Conservation (phyloP, 1,284 basidiomycete species). For the Heterobasidion annosum region DNA sequence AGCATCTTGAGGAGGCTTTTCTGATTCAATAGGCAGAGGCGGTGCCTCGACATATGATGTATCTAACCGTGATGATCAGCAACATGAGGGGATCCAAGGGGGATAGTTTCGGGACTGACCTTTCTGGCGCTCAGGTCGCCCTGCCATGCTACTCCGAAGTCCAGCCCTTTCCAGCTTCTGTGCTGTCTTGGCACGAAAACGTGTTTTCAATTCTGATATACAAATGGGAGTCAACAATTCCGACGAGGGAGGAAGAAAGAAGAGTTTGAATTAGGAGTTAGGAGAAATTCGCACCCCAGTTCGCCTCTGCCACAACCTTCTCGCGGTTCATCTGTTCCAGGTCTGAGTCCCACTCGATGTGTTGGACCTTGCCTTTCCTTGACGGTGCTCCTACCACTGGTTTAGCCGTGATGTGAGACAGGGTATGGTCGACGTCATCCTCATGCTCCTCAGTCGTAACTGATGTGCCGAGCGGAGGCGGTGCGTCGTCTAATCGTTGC, state of each 20-base stretch:
- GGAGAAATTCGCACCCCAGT: constrained; percentile 39
- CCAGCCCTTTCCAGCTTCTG: constrained; percentile 33
- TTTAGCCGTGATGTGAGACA: constrained; percentile 39
- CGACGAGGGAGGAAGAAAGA: background rate
- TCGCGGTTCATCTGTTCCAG: constrained; percentile 58
- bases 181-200: constrained; percentile 53
- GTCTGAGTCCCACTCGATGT: constrained; percentile 57
- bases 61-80: constrained; percentile 11
- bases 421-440: constrained; percentile 47
- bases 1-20: constrained; percentile 28
- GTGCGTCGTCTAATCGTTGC: constrained; percentile 41
- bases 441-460: constrained; percentile 22
- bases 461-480: constrained; percentile 17
- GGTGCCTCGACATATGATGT: constrained; percentile 41
- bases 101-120: constrained; percentile 10
- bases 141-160: constrained; percentile 1
- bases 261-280: background rate
- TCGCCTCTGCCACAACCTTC: constrained; percentile 64
- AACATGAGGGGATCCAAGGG: background rate
- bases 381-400: constrained; percentile 16
- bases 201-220: constrained; percentile 51
- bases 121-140: constrained; percentile 5
- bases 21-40: constrained; percentile 33
- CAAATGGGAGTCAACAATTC: too few species aligned
- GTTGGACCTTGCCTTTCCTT: constrained; percentile 54